These are phyloP conservation scores for Sporothrix brasiliensis DNA, from an alignment of 2,329 filamentous ascomycete species.

Conservation along the genomic window DNA sequence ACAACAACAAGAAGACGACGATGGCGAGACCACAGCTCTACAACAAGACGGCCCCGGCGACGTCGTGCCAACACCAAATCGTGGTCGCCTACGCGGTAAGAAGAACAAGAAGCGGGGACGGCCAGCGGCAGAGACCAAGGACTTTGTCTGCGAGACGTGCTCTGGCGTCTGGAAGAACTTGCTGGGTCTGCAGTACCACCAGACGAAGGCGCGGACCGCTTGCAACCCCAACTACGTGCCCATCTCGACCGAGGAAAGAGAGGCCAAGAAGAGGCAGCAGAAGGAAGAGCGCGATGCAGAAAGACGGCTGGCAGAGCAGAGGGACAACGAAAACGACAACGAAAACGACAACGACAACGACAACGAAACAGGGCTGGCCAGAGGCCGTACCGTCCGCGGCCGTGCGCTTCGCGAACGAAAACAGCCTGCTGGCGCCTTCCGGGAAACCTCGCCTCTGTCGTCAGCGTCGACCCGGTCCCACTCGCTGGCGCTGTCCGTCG, in stretches of 20 bases:
- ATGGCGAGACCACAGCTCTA: not conserved
- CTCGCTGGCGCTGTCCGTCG: not conserved
- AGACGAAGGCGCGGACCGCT: slow-evolving; percentile 56
- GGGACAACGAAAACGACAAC: too few species aligned
- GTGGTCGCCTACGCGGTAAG: not conserved
- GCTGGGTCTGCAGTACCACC: slow-evolving; percentile 61
- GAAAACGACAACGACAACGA: too few species aligned
- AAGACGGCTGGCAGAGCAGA: not conserved
- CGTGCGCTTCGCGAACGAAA: slow-evolving; percentile 7
- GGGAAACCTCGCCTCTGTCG: not conserved
- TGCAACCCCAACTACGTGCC: slow-evolving; percentile 56
- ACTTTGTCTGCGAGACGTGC: slow-evolving; percentile 57
- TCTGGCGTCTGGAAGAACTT: slow-evolving; percentile 61
- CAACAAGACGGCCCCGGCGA: not conserved
- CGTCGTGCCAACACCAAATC: not conserved
- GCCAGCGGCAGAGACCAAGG: not conserved
- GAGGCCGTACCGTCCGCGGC: not conserved
- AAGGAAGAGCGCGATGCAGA: not conserved
- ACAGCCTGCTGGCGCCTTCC: slow-evolving; percentile 1
- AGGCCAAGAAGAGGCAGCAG: not conserved
- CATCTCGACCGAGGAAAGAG: slow-evolving; percentile 31
- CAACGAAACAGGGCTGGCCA: not conserved
- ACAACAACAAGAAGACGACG: not conserved
- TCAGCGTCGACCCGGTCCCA: not conserved
- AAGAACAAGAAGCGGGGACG: not conserved